Conservation (phyloP, 805 yeast genomes). For the Starmerella stigmatis region DNA sequence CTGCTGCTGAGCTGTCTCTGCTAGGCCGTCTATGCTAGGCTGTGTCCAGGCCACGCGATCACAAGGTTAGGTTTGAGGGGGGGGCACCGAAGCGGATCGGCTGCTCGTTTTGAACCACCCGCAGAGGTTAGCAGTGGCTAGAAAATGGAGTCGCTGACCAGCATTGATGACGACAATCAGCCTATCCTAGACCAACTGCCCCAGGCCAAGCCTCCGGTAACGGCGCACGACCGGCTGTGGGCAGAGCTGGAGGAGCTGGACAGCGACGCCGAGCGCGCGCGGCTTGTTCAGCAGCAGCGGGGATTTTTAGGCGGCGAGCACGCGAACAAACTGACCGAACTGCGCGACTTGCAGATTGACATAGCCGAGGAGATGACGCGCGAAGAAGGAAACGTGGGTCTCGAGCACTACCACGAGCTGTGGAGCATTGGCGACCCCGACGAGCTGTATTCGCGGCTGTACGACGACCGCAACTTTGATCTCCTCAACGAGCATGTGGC, state of each 20-base stretch:
- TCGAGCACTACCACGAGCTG: slow-evolving; percentile 30
- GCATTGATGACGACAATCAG: slow-evolving; percentile 7
- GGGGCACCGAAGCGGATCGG: too few species aligned
- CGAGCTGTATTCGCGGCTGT: slow-evolving; percentile 31
- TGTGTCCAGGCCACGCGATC: too few species aligned
- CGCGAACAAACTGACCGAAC: slow-evolving; percentile 39
- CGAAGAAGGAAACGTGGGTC: slow-evolving; percentile 25
- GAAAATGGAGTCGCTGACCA: slow-evolving; percentile 8
- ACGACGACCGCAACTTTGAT: slow-evolving; percentile 44
- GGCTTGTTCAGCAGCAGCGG: slow-evolving; percentile 27
- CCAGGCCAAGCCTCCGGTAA: slow-evolving; percentile 47
- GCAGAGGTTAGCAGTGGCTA: too few species aligned
- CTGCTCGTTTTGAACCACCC: too few species aligned
- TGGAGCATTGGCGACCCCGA: slow-evolving; percentile 25
- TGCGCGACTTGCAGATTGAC: slow-evolving; percentile 48
- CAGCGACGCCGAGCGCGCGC: slow-evolving; percentile 57
- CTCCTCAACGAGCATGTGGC: slow-evolving; percentile 42
- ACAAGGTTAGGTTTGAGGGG: too few species aligned
- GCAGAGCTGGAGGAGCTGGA: slow-evolving; percentile 77
- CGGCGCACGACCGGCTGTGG: slow-evolving; percentile 71
- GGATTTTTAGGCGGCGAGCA: slow-evolving; percentile 38
- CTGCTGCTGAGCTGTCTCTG: too few species aligned
- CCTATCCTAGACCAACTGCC: slow-evolving; percentile 39
- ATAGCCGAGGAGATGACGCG: slow-evolving; percentile 36
- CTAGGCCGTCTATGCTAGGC: too few species aligned